A percentile compares a stretch with the other conserved stretches of the same genome.
These are phyloP conservation scores for Hagleromyces aurorensis DNA, from an alignment of 805 yeast species.

Conservation along the genomic window DNA sequence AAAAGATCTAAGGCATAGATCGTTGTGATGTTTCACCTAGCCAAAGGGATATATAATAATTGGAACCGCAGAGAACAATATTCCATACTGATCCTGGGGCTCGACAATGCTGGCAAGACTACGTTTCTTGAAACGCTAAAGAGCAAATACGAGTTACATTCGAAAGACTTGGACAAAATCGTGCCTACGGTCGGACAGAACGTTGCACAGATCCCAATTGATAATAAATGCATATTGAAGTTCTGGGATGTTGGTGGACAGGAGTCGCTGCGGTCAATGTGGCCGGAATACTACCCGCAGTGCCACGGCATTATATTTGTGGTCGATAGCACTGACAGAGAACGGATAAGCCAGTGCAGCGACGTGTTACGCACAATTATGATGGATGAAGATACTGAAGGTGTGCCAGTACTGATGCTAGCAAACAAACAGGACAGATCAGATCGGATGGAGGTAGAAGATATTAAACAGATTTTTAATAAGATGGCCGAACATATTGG, in stretches of 20 bases:
- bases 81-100: conserved; percentile 73
- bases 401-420: conserved; percentile 86
- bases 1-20: no score
- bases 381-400: conserved; percentile 53
- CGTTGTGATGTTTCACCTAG: conserved; percentile 62
- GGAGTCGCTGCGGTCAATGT: conserved; percentile 68
- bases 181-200: conserved; percentile 96
- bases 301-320: conserved; percentile 91
- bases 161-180: conserved; percentile 52
- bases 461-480: conserved; percentile 77
- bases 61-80: conserved; percentile 61
- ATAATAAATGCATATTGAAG: conserved; percentile 46
- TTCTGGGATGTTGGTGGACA: conserved; percentile 99
- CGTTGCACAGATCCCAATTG: conserved; percentile 40
- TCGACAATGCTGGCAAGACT: conserved; percentile 96
- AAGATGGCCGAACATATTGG: conserved; percentile 73
- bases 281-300: conserved; percentile 78
- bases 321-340: conserved; percentile 84
- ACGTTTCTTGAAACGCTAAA: conserved; percentile 65
- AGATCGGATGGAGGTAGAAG: conserved; percentile 63
- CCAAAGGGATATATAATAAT: conserved; percentile 49
- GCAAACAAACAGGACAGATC: conserved; percentile 89
- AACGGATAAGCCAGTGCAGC: conserved; percentile 74
- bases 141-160: conserved; percentile 40
- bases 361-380: conserved; percentile 50